These are phyloP conservation scores for Cryptosporidium sp. DNA, from an alignment of 169 alveolate genomes.

Conservation along the genomic window DNA sequence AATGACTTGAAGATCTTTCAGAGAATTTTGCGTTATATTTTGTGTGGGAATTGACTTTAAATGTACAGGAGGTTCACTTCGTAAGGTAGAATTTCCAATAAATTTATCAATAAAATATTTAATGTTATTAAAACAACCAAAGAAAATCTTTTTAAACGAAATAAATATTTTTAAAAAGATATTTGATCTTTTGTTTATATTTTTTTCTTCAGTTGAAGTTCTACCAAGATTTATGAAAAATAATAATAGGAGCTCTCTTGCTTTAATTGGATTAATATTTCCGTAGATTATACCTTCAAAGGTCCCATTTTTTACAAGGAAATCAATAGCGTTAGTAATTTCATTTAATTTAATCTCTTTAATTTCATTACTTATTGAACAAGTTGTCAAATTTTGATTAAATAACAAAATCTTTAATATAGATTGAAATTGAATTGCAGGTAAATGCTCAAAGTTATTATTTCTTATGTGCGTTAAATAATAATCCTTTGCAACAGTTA, in stretches of 20 bases:
- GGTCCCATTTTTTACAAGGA: constrained; percentile 19
- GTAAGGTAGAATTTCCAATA: background rate
- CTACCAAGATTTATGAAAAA: constrained; percentile 55
- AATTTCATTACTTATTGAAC: background rate
- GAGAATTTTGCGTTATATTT: background rate
- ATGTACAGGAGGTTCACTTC: background rate
- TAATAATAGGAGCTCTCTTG: constrained; percentile 48
- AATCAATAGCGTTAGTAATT: constrained; percentile 2
- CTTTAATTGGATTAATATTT: constrained; percentile 38
- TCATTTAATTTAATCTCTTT: constrained; percentile 3
- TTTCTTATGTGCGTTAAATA: background rate
- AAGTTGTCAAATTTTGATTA: constrained; percentile 16
- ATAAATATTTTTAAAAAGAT: background rate
- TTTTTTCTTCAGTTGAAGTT: background rate
- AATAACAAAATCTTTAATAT: background rate
- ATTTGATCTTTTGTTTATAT: background rate
- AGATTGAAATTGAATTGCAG: constrained; percentile 17
- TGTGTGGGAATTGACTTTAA: background rate
- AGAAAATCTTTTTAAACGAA: background rate
- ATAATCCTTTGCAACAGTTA: constrained; percentile 1
- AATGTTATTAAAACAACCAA: background rate
- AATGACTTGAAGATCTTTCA: constrained; percentile 16
- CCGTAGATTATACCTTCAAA: constrained; percentile 43
- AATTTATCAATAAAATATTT: background rate
- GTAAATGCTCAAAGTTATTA: background rate